A percentile compares a stretch with the other conserved stretches of the same genome.
Conservation (phyloP, 805 yeast genomes). For the Wickerhamiella parazyma region DNA sequence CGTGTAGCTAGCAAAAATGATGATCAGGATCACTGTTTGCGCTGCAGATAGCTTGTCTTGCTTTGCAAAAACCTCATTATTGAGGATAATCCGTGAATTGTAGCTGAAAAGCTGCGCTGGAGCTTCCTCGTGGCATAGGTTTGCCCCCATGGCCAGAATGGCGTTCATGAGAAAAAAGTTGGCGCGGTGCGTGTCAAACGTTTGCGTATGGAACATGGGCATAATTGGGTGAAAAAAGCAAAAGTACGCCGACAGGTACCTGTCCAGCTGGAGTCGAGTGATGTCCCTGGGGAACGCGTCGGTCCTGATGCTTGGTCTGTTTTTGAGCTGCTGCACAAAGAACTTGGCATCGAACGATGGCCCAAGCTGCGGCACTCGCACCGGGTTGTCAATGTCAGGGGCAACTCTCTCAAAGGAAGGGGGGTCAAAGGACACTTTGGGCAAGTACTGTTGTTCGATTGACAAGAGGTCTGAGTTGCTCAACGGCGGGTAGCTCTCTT, state of each 20-base stretch:
- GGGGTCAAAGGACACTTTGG: background rate
- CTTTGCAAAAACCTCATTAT: conserved; percentile 9
- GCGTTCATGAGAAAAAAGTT: conserved; percentile 25
- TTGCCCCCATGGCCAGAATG: conserved; percentile 26
- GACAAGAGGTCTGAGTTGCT: conserved; percentile 1
- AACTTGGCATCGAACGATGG: conserved; percentile 6
- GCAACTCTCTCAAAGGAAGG: conserved; percentile 4
- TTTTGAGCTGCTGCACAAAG: conserved; percentile 2
- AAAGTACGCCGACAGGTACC: conserved; percentile 24
- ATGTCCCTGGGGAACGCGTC: conserved; percentile 2
- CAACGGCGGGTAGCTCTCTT: background rate
- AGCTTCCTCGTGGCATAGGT: conserved; percentile 20
- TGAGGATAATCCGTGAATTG: conserved; percentile 20
- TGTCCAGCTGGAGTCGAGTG: conserved; percentile 21
- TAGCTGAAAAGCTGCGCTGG: conserved; percentile 14
- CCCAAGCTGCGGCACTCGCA: conserved; percentile 9
- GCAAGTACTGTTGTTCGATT: background rate
- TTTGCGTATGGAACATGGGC: conserved; percentile 25
- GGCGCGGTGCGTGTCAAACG: conserved; percentile 22
- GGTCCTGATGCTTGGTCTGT: conserved; percentile 2
- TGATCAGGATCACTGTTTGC: conserved; percentile 7
- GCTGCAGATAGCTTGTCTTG: background rate
- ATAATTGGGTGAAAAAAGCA: conserved; percentile 24
- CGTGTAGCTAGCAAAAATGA: conserved; percentile 11
- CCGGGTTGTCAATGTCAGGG: conserved; percentile 4